Conservation (phyloP, 1,284 basidiomycete species). For the Puccinia triticina region DNA sequence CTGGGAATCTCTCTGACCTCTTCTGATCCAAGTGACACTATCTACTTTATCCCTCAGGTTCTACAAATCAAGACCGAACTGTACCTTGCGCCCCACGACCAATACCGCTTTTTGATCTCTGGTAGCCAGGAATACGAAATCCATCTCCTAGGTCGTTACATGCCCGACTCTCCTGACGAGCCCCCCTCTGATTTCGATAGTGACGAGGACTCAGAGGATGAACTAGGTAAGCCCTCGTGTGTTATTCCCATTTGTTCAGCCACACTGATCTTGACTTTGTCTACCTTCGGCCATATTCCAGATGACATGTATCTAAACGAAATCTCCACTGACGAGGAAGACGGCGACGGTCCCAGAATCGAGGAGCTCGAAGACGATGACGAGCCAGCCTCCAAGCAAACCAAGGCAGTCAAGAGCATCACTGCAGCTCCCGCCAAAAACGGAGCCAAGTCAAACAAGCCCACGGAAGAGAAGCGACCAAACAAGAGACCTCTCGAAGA, state of each 20-base stretch:
- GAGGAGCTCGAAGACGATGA: slow-evolving; percentile 36
- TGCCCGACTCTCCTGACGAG: slow-evolving; percentile 25
- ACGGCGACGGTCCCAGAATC: slow-evolving; percentile 4
- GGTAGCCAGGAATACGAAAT: slow-evolving; percentile 42
- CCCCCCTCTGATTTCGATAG: slow-evolving; percentile 39
- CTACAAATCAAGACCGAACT: slow-evolving; percentile 45
- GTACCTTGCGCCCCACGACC: slow-evolving; percentile 43
- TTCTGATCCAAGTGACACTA: not conserved
- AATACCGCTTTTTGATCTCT: slow-evolving; percentile 48
- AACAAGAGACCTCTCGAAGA: slow-evolving; percentile 48
- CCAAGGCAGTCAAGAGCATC: slow-evolving; percentile 16
- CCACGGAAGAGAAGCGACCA: slow-evolving; percentile 11
- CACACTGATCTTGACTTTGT: not conserved
- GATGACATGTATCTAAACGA: slow-evolving; percentile 32
- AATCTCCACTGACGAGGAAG: slow-evolving; percentile 35
- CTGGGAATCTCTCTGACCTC: not conserved
- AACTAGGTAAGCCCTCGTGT: slow-evolving; percentile 25
- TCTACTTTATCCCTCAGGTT: not conserved
- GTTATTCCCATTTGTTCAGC: not conserved
- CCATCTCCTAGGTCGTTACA: slow-evolving; percentile 47
- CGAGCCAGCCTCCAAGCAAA: not conserved
- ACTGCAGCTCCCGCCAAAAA: slow-evolving; percentile 17
- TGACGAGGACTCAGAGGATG: slow-evolving; percentile 38
- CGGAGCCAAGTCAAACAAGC: slow-evolving; percentile 27
- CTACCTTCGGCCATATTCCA: not conserved